Conservation (phyloP, 345 rosid species). For the Aurinia saxatilis region DNA sequence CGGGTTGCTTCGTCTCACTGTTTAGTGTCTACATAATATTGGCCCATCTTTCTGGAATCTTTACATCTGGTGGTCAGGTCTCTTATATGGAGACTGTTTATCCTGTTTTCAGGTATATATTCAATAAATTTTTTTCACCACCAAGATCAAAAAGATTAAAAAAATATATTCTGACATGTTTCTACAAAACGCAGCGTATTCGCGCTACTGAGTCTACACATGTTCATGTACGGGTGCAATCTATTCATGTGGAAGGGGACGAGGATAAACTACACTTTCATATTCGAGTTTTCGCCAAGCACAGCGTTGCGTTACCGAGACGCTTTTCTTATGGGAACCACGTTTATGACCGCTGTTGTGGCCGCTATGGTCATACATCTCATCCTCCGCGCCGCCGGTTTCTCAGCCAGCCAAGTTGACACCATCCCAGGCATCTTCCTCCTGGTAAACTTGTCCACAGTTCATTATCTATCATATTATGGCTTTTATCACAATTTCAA, state of each 20-base stretch:
- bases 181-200: conserved; percentile 50
- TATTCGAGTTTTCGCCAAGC: conserved; percentile 67
- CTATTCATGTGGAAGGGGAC: conserved; percentile 74
- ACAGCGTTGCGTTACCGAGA: conserved; percentile 83
- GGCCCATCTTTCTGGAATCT: conserved; percentile 74
- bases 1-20: conserved; percentile 81
- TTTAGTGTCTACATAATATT: conserved; percentile 67
- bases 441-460: conserved; percentile 33
- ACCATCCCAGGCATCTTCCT: conserved; percentile 83
- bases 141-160: too few species aligned
- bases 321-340: conserved; percentile 78
- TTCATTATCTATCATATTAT: not conserved
- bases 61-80: conserved; percentile 38
- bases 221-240: conserved; percentile 95
- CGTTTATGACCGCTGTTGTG: conserved; percentile 85
- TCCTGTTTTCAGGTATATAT: conserved; percentile 82
- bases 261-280: conserved; percentile 80
- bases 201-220: conserved; percentile 80
- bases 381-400: conserved; percentile 53
- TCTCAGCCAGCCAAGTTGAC: conserved; percentile 51
- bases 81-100: conserved; percentile 75
- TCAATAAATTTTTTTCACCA: too few species aligned
- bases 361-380: conserved; percentile 84
- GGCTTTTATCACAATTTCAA: not conserved
- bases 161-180: not conserved